These are phyloP conservation scores for Somion occarium DNA, from an alignment of 1,284 basidiomycete species.

Conservation along the genomic window DNA sequence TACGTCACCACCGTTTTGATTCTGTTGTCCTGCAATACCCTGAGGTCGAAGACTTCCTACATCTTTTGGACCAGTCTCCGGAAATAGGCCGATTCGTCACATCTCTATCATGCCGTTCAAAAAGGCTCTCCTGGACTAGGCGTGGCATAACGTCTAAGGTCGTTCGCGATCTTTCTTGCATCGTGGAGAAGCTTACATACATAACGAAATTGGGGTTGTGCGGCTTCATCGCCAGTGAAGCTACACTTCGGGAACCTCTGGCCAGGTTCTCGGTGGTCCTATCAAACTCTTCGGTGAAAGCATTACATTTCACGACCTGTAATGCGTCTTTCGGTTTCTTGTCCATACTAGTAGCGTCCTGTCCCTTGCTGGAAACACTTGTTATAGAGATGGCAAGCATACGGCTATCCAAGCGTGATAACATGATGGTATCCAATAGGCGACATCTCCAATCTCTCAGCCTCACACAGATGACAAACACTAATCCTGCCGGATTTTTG, in stretches of 20 bases:
- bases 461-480: not conserved
- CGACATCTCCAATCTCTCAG: not conserved
- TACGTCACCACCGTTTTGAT: slow-evolving; percentile 23
- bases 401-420: not conserved
- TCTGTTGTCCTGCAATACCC: slow-evolving; percentile 4
- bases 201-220: not conserved
- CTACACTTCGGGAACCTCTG: not conserved
- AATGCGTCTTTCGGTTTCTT: not conserved
- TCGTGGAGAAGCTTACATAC: not conserved
- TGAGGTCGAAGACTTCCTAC: slow-evolving; percentile 4
- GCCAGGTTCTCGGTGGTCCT: not conserved
- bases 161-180: not conserved
- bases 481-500: not conserved
- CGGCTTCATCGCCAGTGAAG: not conserved
- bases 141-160: no score
- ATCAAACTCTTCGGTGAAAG: not conserved
- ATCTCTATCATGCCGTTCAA: not conserved
- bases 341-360: not conserved
- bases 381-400: not conserved
- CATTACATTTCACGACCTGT: not conserved
- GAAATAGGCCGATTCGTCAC: slow-evolving; percentile 7
- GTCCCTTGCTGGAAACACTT: not conserved
- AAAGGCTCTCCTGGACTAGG: not conserved
- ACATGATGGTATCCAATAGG: not conserved
- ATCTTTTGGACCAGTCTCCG: slow-evolving; percentile 7